Conservation (phyloP, 441 rosid species). For the Aquilaria agallochum region DNA sequence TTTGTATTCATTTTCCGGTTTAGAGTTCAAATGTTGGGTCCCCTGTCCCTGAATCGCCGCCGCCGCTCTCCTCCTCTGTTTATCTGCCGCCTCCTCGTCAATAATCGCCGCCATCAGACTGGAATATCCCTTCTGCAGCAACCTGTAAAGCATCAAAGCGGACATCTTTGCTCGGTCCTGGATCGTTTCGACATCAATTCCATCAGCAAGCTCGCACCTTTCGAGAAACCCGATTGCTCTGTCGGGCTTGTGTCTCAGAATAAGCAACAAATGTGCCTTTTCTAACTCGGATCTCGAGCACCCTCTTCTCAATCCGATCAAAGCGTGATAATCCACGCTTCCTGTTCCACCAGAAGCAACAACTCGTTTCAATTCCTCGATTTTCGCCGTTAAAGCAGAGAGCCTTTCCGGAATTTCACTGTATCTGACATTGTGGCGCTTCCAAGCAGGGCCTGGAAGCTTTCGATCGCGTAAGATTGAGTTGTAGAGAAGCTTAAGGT, state of each 20-base stretch:
- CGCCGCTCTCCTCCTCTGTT: conserved; percentile 46
- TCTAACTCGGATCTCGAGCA: conserved; percentile 81
- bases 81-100: conserved; percentile 68
- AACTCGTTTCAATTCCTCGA: conserved; percentile 57
- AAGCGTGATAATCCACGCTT: conserved; percentile 67
- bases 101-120: conserved; percentile 48
- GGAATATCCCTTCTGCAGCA: conserved; percentile 76
- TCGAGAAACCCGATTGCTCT: conserved; percentile 62
- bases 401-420: conserved; percentile 76
- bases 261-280: conserved; percentile 68
- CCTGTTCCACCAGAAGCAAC: conserved; percentile 71
- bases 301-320: conserved; percentile 76
- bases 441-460: conserved; percentile 92
- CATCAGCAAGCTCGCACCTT: conserved; percentile 67
- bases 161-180: conserved; percentile 77
- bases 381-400: conserved; percentile 55
- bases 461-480: conserved; percentile 74
- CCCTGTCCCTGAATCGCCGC: conserved; percentile 41
- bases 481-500: conserved; percentile 73
- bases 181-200: conserved; percentile 57
- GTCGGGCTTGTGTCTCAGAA: conserved; percentile 79
- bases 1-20: conserved; percentile 15
- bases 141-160: conserved; percentile 66
- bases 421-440: conserved; percentile 64
- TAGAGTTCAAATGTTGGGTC: conserved; percentile 19